phyloP scores from a whole-genome alignment of 2,329 filamentous ascomycete species.

The Nemania bipapillata region DNA sequence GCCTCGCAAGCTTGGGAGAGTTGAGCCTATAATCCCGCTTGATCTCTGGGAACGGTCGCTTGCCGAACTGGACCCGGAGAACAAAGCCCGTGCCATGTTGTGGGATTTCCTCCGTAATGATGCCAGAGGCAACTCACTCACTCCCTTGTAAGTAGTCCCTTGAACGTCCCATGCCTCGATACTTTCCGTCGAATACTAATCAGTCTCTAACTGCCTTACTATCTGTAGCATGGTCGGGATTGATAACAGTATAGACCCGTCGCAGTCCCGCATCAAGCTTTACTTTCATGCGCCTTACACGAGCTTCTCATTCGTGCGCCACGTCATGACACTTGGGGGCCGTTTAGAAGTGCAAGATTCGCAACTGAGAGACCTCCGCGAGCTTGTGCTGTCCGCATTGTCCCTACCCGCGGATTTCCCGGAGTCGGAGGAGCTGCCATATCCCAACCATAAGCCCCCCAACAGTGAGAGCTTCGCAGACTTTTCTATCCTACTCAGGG shows the following conservation, averaged over 20 bases:
- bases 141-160: slow-evolving; percentile 19
- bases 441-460: slow-evolving; percentile 4
- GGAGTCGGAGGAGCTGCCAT: slow-evolving; percentile 34
- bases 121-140: slow-evolving; percentile 32
- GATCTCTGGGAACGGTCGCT: slow-evolving; percentile 23
- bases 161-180: not conserved
- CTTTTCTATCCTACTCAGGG: slow-evolving; percentile 14
- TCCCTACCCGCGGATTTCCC: slow-evolving; percentile 36
- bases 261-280: slow-evolving; percentile 36
- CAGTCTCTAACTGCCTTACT: not conserved
- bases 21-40: slow-evolving; percentile 5
- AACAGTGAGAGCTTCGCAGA: slow-evolving; percentile 26
- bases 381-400: slow-evolving; percentile 35
- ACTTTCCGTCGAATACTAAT: not conserved
- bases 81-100: slow-evolving; percentile 24
- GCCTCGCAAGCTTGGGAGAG: slow-evolving; percentile 22
- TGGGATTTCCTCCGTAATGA: slow-evolving; percentile 27
- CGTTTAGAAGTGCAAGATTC: slow-evolving; percentile 5
- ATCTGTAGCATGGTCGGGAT: slow-evolving; percentile 26
- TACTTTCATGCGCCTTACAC: slow-evolving; percentile 41
- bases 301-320: slow-evolving; percentile 40
- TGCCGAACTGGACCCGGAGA: slow-evolving; percentile 21
- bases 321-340: slow-evolving; percentile 45
- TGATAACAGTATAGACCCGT: slow-evolving; percentile 30
- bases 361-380: slow-evolving; percentile 31